These are phyloP conservation scores for Suillus hirtellus DNA, from an alignment of 768 basidiomycete species.

Conservation along the genomic window DNA sequence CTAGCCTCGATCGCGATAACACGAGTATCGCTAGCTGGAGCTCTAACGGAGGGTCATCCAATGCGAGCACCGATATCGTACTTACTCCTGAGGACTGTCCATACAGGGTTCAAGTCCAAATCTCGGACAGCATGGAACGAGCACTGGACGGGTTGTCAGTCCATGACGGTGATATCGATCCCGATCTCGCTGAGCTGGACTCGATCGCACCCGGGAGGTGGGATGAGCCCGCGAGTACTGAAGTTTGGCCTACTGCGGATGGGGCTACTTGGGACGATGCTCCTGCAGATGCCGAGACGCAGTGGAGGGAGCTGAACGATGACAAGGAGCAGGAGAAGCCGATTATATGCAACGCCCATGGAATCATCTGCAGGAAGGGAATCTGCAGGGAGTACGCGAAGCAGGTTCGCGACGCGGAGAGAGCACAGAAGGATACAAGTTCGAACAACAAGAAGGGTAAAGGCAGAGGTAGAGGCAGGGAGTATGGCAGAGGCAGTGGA, in stretches of 20 bases:
- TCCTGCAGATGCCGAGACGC: constrained; percentile 24
- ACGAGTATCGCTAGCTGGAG: constrained; percentile 23
- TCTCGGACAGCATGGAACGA: constrained; percentile 29
- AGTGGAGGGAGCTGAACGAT: constrained; percentile 18
- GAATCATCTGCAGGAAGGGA: constrained; percentile 36
- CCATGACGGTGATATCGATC: constrained; percentile 15
- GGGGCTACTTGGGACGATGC: constrained; percentile 18
- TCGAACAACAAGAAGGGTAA: constrained; percentile 20
- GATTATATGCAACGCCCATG: constrained; percentile 33
- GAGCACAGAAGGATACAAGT: constrained; percentile 18
- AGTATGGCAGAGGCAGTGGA: constrained; percentile 8
- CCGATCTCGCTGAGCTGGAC: constrained; percentile 23
- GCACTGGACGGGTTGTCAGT: constrained; percentile 30
- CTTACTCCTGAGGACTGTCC: constrained; percentile 29
- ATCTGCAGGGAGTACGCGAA: constrained; percentile 37
- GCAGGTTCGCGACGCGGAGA: constrained; percentile 22
- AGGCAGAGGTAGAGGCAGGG: constrained; percentile 2
- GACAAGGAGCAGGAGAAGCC: constrained; percentile 14
- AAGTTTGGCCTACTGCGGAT: not conserved
- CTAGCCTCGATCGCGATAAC: constrained; percentile 14
- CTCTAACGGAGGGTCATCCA: constrained; percentile 22
- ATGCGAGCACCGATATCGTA: constrained; percentile 30
- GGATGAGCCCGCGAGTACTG: constrained; percentile 12
- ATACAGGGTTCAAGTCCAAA: constrained; percentile 20
- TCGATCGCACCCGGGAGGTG: constrained; percentile 27